Percentiles rank a stretch among this genome's conserved stretches.
These are phyloP conservation scores for Microcyclospora pomicola DNA, from an alignment of 2,329 filamentous ascomycete species.

Conservation along the genomic window DNA sequence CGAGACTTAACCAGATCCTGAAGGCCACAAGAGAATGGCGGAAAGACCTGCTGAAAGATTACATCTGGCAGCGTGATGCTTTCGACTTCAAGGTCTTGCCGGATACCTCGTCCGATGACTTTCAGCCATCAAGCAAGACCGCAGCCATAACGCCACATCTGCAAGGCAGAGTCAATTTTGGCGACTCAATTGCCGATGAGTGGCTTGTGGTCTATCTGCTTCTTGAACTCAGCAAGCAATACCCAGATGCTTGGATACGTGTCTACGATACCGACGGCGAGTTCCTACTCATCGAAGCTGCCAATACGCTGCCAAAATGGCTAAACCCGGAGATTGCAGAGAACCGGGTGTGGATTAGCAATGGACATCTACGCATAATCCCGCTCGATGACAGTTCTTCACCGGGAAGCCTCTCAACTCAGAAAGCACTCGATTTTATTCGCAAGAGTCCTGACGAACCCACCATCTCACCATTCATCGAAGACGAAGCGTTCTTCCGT, in stretches of 20 bases:
- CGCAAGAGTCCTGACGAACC: constrained; percentile 42
- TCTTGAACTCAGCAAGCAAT: constrained; percentile 61
- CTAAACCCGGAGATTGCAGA: constrained; percentile 79
- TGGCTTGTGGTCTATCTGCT: constrained; percentile 91
- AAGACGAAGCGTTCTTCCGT: constrained; percentile 83
- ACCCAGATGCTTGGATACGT: constrained; percentile 64
- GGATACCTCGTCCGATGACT: constrained; percentile 22
- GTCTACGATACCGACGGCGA: constrained; percentile 84
- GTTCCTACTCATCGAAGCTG: constrained; percentile 87
- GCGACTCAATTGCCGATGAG: constrained; percentile 91
- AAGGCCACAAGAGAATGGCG: constrained; percentile 52
- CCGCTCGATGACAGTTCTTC: constrained; percentile 29
- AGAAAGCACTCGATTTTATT: constrained; percentile 51
- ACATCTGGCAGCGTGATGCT: constrained; percentile 86
- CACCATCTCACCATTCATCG: constrained; percentile 58
- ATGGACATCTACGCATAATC: constrained; percentile 62
- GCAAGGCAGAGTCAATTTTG: constrained; percentile 68
- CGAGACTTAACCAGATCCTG: constrained; percentile 57
- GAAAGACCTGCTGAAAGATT: constrained; percentile 57
- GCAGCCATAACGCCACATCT: constrained; percentile 27
- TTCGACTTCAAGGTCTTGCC: constrained; percentile 54
- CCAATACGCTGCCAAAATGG: constrained; percentile 77
- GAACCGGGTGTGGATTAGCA: constrained; percentile 79
- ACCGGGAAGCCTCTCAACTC: constrained; percentile 41
- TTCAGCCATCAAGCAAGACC: neutral